phyloP scores from a whole-genome alignment of 352 stramenopile genomes.

The Lagenidium sp. region DNA sequence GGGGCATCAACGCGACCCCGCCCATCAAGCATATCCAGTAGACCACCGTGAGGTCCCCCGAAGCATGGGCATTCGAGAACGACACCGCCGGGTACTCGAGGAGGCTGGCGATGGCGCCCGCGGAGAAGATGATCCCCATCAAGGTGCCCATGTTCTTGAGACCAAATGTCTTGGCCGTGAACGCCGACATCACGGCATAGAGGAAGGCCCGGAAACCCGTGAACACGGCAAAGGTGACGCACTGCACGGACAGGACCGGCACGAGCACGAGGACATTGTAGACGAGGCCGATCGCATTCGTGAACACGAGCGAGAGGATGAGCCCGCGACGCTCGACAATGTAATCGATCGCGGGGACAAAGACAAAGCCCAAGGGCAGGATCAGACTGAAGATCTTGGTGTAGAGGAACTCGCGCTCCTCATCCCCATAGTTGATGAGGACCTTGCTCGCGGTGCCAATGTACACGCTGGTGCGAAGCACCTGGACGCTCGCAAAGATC shows the following conservation, averaged over 20 bases:
- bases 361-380: slow-evolving; percentile 74
- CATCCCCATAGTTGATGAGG: slow-evolving; percentile 76
- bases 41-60: slow-evolving; percentile 42
- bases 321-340: slow-evolving; percentile 67
- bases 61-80: slow-evolving; percentile 48
- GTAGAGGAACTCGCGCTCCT: slow-evolving; percentile 49
- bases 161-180: slow-evolving; percentile 82
- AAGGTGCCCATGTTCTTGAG: slow-evolving; percentile 78
- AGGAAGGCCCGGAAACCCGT: slow-evolving; percentile 80
- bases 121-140: slow-evolving; percentile 78
- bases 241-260: slow-evolving; percentile 53
- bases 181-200: slow-evolving; percentile 82
- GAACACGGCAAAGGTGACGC: slow-evolving; percentile 69
- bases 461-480: slow-evolving; percentile 74
- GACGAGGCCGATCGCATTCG: slow-evolving; percentile 51
- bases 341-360: slow-evolving; percentile 79
- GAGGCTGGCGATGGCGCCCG: slow-evolving; percentile 62
- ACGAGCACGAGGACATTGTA: slow-evolving; percentile 73
- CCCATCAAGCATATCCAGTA: slow-evolving; percentile 38
- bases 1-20: slow-evolving; percentile 46
- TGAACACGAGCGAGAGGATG: slow-evolving; percentile 59
- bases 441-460: slow-evolving; percentile 84
- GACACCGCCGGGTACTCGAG: slow-evolving; percentile 74
- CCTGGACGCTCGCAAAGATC: slow-evolving; percentile 57
- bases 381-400: slow-evolving; percentile 85